Percentiles rank a stretch among this genome's conserved stretches.
Evolutionary conservation across 2,329 filamentous ascomycete genomes (phyloP).

Genomic region (Sclerotinia spermophila): DNA sequence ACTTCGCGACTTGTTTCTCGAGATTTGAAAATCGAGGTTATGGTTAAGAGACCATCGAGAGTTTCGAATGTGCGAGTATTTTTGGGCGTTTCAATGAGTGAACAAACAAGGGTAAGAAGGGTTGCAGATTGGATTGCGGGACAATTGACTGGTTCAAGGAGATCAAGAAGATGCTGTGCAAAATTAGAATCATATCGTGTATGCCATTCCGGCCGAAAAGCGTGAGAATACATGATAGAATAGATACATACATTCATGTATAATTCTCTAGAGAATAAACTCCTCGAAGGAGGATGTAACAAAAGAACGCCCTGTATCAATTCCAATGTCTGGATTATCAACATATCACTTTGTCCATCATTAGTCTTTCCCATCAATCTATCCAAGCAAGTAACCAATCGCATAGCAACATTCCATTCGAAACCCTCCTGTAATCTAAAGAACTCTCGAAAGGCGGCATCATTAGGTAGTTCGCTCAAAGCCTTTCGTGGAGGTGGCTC

Average conservation of each 20-base stretch:
- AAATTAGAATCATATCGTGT: conserved; percentile 3
- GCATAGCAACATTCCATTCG: conserved; percentile 92
- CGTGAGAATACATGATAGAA: neutral
- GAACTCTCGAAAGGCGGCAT: conserved; percentile 91
- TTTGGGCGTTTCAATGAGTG: conserved; percentile 77
- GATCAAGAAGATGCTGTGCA: conserved; percentile 77
- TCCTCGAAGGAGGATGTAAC: conserved; percentile 84
- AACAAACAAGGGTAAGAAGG: conserved; percentile 83
- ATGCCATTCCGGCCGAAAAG: neutral
- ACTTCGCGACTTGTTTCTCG: conserved; percentile 81
- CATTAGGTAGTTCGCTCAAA: conserved; percentile 67
- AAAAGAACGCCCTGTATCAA: conserved; percentile 84
- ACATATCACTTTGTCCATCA: conserved; percentile 78
- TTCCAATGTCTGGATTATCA: conserved; percentile 85
- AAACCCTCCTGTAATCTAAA: conserved; percentile 96
- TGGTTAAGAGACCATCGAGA: conserved; percentile 84
- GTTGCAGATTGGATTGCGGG: conserved; percentile 88
- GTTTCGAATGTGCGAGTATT: conserved; percentile 92
- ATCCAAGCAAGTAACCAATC: conserved; percentile 81
- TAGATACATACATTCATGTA: conserved; percentile 79
- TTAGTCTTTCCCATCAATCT: conserved; percentile 77
- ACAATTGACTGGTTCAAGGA: conserved; percentile 88
- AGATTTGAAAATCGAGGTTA: conserved; percentile 90
- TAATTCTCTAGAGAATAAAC: conserved; percentile 80
- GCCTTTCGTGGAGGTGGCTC: conserved; percentile 49